Base-by-base conservation (phyloP, 345 rosid species). In the Cardamine resedifolia region DNA sequence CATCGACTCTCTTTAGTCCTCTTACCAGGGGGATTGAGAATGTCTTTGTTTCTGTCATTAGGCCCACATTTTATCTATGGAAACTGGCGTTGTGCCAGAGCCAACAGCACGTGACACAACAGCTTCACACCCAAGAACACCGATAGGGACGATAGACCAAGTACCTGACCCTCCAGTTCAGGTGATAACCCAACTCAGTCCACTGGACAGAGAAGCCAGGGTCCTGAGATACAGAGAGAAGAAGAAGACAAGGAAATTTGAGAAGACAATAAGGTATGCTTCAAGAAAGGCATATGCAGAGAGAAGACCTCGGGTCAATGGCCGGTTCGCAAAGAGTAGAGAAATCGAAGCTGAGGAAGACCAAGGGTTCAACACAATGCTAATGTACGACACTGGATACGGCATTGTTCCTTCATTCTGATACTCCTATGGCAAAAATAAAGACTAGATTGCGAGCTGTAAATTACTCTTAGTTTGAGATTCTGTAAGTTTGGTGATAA, bases 231-330 rank as follows among this genome's bases (percentile, higher is more conserved):
- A 94, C 84, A 90, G 86, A 79, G 98, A 90, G 82, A 93, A 95
- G 80, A 95, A 81, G 85, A 95, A 95, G 85, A 79, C 77, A 0
- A 81, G 98, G 71, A 91, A 88, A 78, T 91, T 95, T 38, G 96
- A 88, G 82, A 95, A 95, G 85, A 95, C 99, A 30, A 95, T 91
- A 69, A 81, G 98, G 85, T 91, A 95, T 80, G 97, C 99, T 36
- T 91, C 98, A 24, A 87, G 98, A 73, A 91, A 95, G 79, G 99
- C 99, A 23, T 91, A 95, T 41, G 98, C 98, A 53, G 99, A 95
- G 74, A 87, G 83, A 49, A 84, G 99, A 63, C 99, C 96, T 0
- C 77, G 98, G 53, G 83, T 95, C 83, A 95, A 95, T 72, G 99
- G 99, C 34, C 80, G 98, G 76, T 95, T 95, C 33, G 96, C 92